Percentiles rank a stretch among this genome's conserved stretches.
Conservation (phyloP, 1,139 yeast species). For the Taphrina sp. region DNA sequence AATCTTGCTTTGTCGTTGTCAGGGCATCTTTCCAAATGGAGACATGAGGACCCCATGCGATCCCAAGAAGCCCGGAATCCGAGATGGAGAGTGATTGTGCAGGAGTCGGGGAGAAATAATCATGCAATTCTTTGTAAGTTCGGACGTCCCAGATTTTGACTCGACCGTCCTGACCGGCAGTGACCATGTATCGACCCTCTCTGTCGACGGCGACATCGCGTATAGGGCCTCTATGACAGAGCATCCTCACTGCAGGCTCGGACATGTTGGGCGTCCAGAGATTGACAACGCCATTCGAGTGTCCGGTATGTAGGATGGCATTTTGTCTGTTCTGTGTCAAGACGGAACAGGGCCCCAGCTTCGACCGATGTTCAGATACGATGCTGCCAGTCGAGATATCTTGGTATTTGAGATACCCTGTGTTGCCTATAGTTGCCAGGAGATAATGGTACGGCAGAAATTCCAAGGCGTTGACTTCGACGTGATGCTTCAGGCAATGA, state of each 20-base stretch:
- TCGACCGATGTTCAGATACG: slow-evolving; percentile 80
- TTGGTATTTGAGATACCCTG: slow-evolving; percentile 86
- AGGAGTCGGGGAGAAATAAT: slow-evolving; percentile 79
- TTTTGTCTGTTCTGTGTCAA: slow-evolving; percentile 94
- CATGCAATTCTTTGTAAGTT: slow-evolving; percentile 64
- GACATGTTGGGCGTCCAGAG: slow-evolving; percentile 92
- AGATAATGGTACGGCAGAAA: slow-evolving; percentile 91
- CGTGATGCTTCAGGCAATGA: slow-evolving; percentile 85
- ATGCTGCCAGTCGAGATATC: slow-evolving; percentile 91
- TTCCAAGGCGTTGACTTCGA: slow-evolving; percentile 78
- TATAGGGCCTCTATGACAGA: slow-evolving; percentile 81
- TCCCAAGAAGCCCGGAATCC: slow-evolving; percentile 80
- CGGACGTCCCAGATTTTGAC: slow-evolving; percentile 93
- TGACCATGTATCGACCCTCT: slow-evolving; percentile 92
- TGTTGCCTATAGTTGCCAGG: slow-evolving; percentile 59
- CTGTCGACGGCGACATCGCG: slow-evolving; percentile 83
- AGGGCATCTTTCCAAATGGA: slow-evolving; percentile 76
- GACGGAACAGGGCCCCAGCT: slow-evolving; percentile 83
- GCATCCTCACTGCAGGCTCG: slow-evolving; percentile 78
- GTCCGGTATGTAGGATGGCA: slow-evolving; percentile 92
- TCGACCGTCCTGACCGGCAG: slow-evolving; percentile 81
- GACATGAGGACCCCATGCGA: slow-evolving; percentile 93
- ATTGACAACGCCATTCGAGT: slow-evolving; percentile 86
- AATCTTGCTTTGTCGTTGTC: slow-evolving; percentile 51
- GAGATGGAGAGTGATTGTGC: slow-evolving; percentile 77